Percentiles rank a stretch among this genome's conserved stretches.
phyloP scores from a whole-genome alignment of 306 rosid genomes.

The Pterocarpus macrocarpus region DNA sequence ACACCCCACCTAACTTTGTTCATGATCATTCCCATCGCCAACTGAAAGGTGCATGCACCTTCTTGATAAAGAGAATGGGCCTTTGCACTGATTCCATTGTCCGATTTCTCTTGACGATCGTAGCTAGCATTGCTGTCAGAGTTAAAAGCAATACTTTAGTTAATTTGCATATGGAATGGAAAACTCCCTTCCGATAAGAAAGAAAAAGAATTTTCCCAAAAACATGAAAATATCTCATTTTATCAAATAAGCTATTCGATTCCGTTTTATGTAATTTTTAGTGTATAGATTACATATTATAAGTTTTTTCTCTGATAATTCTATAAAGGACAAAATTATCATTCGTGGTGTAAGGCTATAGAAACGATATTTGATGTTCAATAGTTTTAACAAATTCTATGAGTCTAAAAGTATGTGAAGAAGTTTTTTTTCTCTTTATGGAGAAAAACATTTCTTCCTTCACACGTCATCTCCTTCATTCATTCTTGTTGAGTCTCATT shows the following conservation, averaged over 20 bases:
- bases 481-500: no score
- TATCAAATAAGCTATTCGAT: background rate
- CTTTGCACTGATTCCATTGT: background rate
- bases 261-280: no score
- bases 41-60: background rate
- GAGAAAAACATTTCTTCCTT: no score
- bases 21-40: background rate
- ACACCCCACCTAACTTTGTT: background rate
- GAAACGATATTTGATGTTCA: no score
- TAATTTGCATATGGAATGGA: background rate
- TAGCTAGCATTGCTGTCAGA: background rate
- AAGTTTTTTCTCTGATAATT: background rate
- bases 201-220: background rate
- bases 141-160: background rate
- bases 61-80: background rate
- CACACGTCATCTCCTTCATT: no score
- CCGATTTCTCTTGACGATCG: background rate
- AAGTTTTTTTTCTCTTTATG: no score
- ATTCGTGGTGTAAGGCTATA: no score
- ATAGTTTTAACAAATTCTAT: no score
- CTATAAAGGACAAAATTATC: no score
- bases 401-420: no score
- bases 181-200: background rate
- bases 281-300: background rate
- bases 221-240: background rate